These are phyloP conservation scores for Paracamarosporium sp. DNA, from an alignment of 2,329 filamentous ascomycete species.

Conservation along the genomic window DNA sequence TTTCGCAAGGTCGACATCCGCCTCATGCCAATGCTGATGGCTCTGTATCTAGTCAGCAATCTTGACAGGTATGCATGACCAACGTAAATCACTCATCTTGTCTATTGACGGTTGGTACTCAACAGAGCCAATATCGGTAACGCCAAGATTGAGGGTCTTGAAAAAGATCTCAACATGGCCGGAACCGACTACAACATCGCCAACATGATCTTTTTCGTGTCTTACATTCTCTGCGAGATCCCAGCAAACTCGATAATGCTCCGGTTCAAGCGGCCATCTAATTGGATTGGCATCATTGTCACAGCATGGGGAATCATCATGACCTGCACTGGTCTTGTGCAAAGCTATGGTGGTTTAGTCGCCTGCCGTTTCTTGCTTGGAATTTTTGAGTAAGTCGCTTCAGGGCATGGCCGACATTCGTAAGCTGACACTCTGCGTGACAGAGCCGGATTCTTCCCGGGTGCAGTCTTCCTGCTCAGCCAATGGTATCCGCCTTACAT, in stretches of 20 bases:
- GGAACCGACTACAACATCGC: constrained; percentile 69
- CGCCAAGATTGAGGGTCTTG: constrained; percentile 45
- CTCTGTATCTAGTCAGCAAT: no score
- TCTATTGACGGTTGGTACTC: no score
- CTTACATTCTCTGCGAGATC: constrained; percentile 49
- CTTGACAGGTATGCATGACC: no score
- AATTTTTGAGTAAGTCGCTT: no score
- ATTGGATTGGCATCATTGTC: constrained; percentile 50
- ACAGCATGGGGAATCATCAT: constrained; percentile 50
- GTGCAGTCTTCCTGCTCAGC: constrained; percentile 59
- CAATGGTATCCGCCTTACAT: constrained; percentile 66
- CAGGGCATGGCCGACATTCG: no score
- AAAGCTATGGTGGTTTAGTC: constrained; percentile 54
- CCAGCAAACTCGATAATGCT: constrained; percentile 47
- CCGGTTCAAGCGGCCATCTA: constrained; percentile 51
- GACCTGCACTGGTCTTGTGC: constrained; percentile 52
- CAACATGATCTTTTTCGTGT: constrained; percentile 67
- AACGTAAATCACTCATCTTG: no score
- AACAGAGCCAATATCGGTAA: constrained; percentile 52
- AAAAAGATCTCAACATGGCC: constrained; percentile 24
- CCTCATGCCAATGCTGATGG: no score
- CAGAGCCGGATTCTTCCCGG: constrained; percentile 31
- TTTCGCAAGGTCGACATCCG: no score
- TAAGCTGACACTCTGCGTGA: no score
- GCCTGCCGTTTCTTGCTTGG: constrained; percentile 49